These are phyloP conservation scores for Pestalotiopsis fici DNA, from an alignment of 2,329 filamentous ascomycete genomes.

Conservation along the genomic window DNA sequence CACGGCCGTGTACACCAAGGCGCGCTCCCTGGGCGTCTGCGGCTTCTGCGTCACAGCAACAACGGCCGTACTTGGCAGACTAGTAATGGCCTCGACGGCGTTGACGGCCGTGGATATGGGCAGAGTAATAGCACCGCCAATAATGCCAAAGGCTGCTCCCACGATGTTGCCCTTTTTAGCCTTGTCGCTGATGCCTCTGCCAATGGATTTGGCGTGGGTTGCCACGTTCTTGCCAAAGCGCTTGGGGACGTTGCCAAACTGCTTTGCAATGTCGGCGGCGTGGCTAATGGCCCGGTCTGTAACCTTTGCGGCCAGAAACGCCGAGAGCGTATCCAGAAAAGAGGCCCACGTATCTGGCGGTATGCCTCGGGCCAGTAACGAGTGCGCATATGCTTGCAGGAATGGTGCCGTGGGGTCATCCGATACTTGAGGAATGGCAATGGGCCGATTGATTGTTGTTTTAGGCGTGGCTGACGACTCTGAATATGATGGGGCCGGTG, in stretches of 20 bases:
- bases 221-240: slow-evolving; percentile 36
- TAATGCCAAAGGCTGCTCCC: slow-evolving; percentile 35
- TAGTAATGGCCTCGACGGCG: slow-evolving; percentile 31
- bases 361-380: slow-evolving; percentile 37
- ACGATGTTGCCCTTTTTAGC: slow-evolving; percentile 41
- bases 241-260: slow-evolving; percentile 22
- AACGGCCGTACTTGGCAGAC: slow-evolving; percentile 34
- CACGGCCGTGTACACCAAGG: slow-evolving; percentile 39
- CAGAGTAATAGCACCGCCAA: slow-evolving; percentile 39
- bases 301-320: slow-evolving; percentile 46
- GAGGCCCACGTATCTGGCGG: slow-evolving; percentile 21
- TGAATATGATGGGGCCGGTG: slow-evolving; percentile 30
- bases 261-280: slow-evolving; percentile 39
- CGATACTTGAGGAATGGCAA: slow-evolving; percentile 41
- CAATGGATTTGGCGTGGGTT: slow-evolving; percentile 36
- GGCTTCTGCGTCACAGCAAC: slow-evolving; percentile 37
- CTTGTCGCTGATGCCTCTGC: slow-evolving; percentile 33
- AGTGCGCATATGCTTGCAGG: slow-evolving; percentile 36
- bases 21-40: slow-evolving; percentile 41
- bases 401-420: slow-evolving; percentile 37
- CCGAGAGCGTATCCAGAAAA: slow-evolving; percentile 40
- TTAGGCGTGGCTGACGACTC: slow-evolving; percentile 4
- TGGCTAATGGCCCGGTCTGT: slow-evolving; percentile 44
- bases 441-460: slow-evolving; percentile 22
- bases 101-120: slow-evolving; percentile 38